These are phyloP conservation scores for Neurospora sp. DNA, from an alignment of 2,329 filamentous ascomycete genomes.

Conservation along the genomic window DNA sequence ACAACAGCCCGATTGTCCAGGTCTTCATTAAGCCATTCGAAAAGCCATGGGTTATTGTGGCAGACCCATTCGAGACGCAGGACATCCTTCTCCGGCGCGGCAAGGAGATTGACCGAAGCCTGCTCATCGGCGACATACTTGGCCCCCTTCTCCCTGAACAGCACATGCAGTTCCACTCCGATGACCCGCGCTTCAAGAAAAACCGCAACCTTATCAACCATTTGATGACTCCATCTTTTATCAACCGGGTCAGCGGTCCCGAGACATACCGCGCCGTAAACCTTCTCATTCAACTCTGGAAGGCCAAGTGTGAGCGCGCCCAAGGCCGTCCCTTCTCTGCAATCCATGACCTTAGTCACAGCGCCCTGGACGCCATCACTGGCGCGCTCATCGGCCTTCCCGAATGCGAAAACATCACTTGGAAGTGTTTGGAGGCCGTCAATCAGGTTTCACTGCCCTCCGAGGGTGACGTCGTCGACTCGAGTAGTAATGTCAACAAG, in stretches of 20 bases:
- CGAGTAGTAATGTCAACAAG: slow-evolving; percentile 6
- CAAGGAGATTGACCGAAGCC: slow-evolving; percentile 34
- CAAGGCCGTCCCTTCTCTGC: slow-evolving; percentile 22
- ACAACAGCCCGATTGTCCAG: slow-evolving; percentile 34
- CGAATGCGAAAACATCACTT: slow-evolving; percentile 17
- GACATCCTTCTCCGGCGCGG: slow-evolving; percentile 33
- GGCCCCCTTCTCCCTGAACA: slow-evolving; percentile 23
- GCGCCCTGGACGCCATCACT: slow-evolving; percentile 24
- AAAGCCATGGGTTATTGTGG: slow-evolving; percentile 33
- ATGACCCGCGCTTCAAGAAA: slow-evolving; percentile 22
- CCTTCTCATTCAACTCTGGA: slow-evolving; percentile 26
- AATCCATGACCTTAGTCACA: slow-evolving; percentile 22
- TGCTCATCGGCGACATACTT: slow-evolving; percentile 23
- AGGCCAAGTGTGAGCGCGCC: slow-evolving; percentile 22
- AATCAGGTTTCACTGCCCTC: background rate
- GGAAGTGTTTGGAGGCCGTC: slow-evolving; percentile 15
- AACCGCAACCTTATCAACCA: slow-evolving; percentile 28
- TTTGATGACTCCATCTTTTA: slow-evolving; percentile 27
- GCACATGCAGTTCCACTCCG: slow-evolving; percentile 24
- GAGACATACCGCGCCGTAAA: slow-evolving; percentile 22
- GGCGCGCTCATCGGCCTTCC: slow-evolving; percentile 21
- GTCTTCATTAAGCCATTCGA: slow-evolving; percentile 34
- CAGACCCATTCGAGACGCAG: slow-evolving; percentile 32
- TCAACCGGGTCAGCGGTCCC: slow-evolving; percentile 24
- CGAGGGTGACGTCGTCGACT: background rate